Evolutionary conservation across 768 basidiomycete species (phyloP), one percentile per base, ranked within the genome.

Genomic region (Collybia nuda): DNA sequence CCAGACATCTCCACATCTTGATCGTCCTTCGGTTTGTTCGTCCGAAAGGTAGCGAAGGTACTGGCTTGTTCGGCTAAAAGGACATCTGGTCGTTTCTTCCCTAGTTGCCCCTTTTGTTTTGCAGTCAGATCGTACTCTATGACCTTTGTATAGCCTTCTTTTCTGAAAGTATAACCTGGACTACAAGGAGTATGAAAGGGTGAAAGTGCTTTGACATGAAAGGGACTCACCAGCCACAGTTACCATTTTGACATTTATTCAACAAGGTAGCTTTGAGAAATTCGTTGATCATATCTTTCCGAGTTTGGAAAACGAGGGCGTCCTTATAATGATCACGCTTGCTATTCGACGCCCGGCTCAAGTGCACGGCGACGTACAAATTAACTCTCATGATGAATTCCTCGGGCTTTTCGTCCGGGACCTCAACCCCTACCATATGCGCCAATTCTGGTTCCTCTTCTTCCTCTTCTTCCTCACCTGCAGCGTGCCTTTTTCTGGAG

Each of bases 101-200:
- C 72, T 8, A 80, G 47, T 15, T 80, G 76, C 5, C 66, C 76
- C 67, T 90, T 93, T 65, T 93, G 86, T 67, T 93, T 96, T 2
- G 66, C 44, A 5, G 90, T 76, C 26, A 98, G 78, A 59, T 95
- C 94, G 62, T 92, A 91, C 71, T 98, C 94, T 63, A 98, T 87
- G 48, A 99, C 80, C 71, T 98, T 98, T 44, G 89, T 92, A 67
- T 90, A 78, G 0, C 91, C 93, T 62, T 99, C 97, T 67, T 93
- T 98, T 47, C 95, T 87, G 69, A 90, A 93, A 0, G 93, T 92
- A 64, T 91, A 94, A 2, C 80, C 85, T 57, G 79, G 69, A 23
- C 93, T 95, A 56, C 2, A 35, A 55, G 42, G 26, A 56, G n/a
- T 32, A 32, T 18, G 51, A 29, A 18, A 38, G 44, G 35, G 57